phyloP scores from a whole-genome alignment of 805 yeast species.

The Limtongia smithiae region DNA sequence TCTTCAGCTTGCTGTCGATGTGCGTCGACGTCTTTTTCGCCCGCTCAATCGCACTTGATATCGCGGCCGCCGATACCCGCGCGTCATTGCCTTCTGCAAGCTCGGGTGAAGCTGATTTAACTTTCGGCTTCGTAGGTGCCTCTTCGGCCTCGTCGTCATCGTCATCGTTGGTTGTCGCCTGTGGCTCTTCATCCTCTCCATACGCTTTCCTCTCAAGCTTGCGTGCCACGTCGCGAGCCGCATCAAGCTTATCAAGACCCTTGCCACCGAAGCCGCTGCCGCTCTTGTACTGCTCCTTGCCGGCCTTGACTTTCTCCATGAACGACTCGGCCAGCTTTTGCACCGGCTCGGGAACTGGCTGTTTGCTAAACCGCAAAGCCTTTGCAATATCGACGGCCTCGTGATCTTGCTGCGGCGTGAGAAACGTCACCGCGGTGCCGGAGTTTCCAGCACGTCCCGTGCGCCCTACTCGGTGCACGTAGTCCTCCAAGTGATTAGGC shows the following conservation, averaged over 20 bases:
- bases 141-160: slow-evolving; percentile 31
- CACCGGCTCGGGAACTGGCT: slow-evolving; percentile 52
- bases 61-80: slow-evolving; percentile 7
- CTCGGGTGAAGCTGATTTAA: slow-evolving; percentile 17
- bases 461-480: slow-evolving; percentile 92
- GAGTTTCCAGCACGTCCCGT: slow-evolving; percentile 86
- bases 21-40: slow-evolving; percentile 27
- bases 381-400: slow-evolving; percentile 65
- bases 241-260: slow-evolving; percentile 77
- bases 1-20: slow-evolving; percentile 32
- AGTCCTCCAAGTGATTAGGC: slow-evolving; percentile 89
- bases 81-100: slow-evolving; percentile 34
- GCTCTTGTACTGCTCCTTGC: slow-evolving; percentile 55
- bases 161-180: slow-evolving; percentile 31
- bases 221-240: slow-evolving; percentile 51
- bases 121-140: slow-evolving; percentile 29
- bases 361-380: slow-evolving; percentile 59
- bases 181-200: slow-evolving; percentile 41
- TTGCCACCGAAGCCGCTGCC: slow-evolving; percentile 82
- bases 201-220: slow-evolving; percentile 49
- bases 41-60: slow-evolving; percentile 21
- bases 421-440: slow-evolving; percentile 75
- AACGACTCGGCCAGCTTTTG: slow-evolving; percentile 52
- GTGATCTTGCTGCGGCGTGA: slow-evolving; percentile 58
- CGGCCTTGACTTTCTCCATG: slow-evolving; percentile 57